A percentile compares a stretch with the other conserved stretches of the same genome.
phyloP scores from a whole-genome alignment of 495 filamentous ascomycete genomes.

The Penicillium diatomitis region DNA sequence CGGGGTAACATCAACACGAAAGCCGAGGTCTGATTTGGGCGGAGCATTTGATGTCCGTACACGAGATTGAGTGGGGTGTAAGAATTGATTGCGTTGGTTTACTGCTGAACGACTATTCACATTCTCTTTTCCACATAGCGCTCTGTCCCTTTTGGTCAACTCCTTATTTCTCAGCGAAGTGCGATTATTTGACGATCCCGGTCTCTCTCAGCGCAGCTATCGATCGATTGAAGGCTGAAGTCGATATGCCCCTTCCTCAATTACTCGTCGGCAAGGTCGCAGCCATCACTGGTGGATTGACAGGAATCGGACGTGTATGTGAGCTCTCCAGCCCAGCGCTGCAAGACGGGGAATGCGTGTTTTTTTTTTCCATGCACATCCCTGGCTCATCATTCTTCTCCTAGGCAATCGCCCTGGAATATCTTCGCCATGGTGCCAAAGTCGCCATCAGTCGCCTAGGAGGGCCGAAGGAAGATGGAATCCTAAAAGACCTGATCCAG shows the following conservation, averaged over 20 bases:
- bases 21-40: slow-evolving; percentile 19
- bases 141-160: too few relatives aligned
- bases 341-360: background rate
- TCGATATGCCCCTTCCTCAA: slow-evolving; percentile 30
- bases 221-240: too few relatives aligned
- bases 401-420: slow-evolving; percentile 53
- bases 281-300: slow-evolving; percentile 61
- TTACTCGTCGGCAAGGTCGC: slow-evolving; percentile 56
- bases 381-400: background rate
- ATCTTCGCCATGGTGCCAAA: slow-evolving; percentile 47
- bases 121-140: too few relatives aligned
- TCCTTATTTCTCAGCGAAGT: too few relatives aligned
- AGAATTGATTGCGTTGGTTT: too few relatives aligned
- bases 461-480: slow-evolving; percentile 34
- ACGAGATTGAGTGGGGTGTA: background rate
- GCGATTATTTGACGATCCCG: too few relatives aligned
- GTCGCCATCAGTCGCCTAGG: slow-evolving; percentile 59
- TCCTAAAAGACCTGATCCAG: slow-evolving; percentile 29
- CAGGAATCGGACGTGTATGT: slow-evolving; percentile 55
- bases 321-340: background rate
- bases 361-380: background rate
- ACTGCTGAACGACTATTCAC: too few relatives aligned
- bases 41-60: background rate
- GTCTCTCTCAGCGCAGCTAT: too few relatives aligned
- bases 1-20: slow-evolving; percentile 27